Evolutionary conservation across 257 asterid genomes (phyloP), one percentile per base, ranked within the genome.

Genomic region (Euphrasia confusa): DNA sequence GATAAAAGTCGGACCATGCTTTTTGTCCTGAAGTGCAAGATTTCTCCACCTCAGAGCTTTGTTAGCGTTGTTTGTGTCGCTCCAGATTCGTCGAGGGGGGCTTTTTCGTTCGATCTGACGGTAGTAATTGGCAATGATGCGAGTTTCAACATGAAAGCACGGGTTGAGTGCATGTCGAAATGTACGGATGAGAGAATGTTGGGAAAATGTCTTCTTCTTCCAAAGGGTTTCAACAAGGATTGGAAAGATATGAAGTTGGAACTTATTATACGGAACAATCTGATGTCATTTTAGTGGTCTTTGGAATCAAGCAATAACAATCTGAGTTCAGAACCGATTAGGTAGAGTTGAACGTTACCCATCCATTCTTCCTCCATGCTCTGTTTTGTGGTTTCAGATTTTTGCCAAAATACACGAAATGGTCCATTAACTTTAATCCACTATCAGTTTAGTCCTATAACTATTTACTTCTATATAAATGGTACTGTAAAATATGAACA

Each of bases 291-390:
- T 21, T 21, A 21, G 27, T 62, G 73, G 71, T 89, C 24, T 94
- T 75, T 92, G 1, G 97, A 86, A 67, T 89, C 99, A 54, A 93
- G 95, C 66, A 89, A 72, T 61, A 93, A 71, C 27, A 92, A 21
- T 21, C 24, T 21, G 24, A 21, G 24, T 21, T 21, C 24, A 21
- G 24, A 21, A 21, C 24, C 1, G 24, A 21, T 21, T 0, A 21
- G 24, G 24, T 21, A 21, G 24, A 21, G 24, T 21, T 21, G 24
- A 21, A 21, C 24, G 24, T 21, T 21, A 21, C 24, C 24, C 24
- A 21, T 21, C 24, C 24, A 21, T 21, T 21, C 24, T 21, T 1
- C 24, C 24, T 21, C 24, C 24, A 0, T 21, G 24, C 24, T 21
- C 24, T 21, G 24, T 21, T 21, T 21, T 21, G 24, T 21, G 24